Conservation (phyloP, 768 basidiomycete species). For the Pleurotus sapidus region DNA sequence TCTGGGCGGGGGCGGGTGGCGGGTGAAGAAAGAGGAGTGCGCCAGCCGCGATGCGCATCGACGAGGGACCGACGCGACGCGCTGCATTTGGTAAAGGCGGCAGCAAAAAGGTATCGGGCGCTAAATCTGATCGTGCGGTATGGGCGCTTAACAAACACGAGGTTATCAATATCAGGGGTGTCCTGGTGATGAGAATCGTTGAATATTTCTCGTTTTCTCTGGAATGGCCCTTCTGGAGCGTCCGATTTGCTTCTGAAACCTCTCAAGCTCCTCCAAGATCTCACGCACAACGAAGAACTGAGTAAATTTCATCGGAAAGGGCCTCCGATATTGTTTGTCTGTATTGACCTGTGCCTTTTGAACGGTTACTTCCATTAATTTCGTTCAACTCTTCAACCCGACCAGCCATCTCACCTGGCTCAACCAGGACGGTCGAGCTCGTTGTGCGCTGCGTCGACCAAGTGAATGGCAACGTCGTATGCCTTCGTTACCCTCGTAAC, state of each 20-base stretch:
- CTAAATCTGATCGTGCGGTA: too few species aligned
- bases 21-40: slow-evolving; percentile 33
- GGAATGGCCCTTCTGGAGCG: not conserved
- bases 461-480: slow-evolving; percentile 59
- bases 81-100: too few species aligned
- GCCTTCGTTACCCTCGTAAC: slow-evolving; percentile 93
- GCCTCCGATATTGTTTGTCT: slow-evolving; percentile 3
- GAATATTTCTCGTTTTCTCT: not conserved
- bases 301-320: not conserved
- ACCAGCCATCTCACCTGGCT: not conserved
- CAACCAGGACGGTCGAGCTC: not conserved
- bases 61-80: not conserved
- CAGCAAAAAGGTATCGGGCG: too few species aligned
- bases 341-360: not conserved
- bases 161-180: slow-evolving; percentile 2
- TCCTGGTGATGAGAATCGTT: not conserved
- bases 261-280: not conserved
- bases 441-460: slow-evolving; percentile 20
- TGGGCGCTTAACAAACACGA: not conserved
- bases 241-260: not conserved
- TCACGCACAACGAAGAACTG: not conserved
- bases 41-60: slow-evolving; percentile 16
- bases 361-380: not conserved
- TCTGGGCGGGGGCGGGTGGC: slow-evolving; percentile 24
- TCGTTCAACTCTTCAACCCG: not conserved